Conservation (phyloP, 164 flowering plant species). For the Litsea cubeba region DNA sequence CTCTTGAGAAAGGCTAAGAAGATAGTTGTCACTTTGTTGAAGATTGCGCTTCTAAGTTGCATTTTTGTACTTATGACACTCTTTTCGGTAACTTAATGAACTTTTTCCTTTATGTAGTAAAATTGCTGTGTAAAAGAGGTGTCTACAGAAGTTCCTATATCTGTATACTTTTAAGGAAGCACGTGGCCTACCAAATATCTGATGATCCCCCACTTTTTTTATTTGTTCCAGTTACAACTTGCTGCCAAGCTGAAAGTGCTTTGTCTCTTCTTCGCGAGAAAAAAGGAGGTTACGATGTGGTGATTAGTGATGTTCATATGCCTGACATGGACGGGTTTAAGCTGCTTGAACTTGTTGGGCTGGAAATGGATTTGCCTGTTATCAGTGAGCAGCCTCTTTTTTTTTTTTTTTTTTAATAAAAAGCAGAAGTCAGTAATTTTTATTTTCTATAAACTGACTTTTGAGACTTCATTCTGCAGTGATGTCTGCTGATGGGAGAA, state of each 20-base stretch:
- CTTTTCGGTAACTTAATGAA: not conserved
- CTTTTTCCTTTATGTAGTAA: no score
- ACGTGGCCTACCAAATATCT: not conserved
- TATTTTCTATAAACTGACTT: conserved; percentile 2
- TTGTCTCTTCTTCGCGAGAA: conserved; percentile 61
- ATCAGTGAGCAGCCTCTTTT: conserved; percentile 57
- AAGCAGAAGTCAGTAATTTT: not conserved
- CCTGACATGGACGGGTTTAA: conserved; percentile 93
- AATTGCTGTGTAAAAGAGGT: not conserved
- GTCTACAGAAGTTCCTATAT: not conserved
- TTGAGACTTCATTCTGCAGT: conserved; percentile 35
- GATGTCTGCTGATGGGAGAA: conserved; percentile 85
- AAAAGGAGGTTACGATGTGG: conserved; percentile 75
- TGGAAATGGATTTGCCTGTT: conserved; percentile 91
- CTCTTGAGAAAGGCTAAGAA: not conserved
- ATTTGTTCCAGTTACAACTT: conserved; percentile 63
- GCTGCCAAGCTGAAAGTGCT: conserved; percentile 66
- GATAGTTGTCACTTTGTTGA: not conserved
- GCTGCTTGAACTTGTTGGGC: conserved; percentile 81
- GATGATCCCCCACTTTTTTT: conserved; percentile 1
- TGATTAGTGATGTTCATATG: conserved; percentile 89
- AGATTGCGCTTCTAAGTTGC: not conserved
- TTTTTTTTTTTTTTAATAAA: not conserved
- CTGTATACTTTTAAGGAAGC: conserved; percentile 1
- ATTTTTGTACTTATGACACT: not conserved